Conservation (phyloP, 208 protist species). For the Wallacemonas sp. region DNA sequence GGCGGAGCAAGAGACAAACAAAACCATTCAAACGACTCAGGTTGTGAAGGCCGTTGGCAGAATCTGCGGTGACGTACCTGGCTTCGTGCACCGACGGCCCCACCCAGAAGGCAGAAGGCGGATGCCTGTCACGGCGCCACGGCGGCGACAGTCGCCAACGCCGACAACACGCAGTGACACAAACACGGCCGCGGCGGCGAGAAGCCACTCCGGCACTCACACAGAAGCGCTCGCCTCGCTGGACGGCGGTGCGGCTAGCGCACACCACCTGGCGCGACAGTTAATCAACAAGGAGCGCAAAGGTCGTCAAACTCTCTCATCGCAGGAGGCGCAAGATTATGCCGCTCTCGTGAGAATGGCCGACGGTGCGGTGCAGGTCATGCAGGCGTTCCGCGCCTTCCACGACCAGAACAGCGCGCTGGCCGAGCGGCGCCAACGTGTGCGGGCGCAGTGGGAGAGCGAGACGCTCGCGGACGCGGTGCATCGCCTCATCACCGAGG, state of each 20-base stretch:
- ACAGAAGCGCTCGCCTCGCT: neutral
- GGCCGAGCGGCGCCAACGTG: neutral
- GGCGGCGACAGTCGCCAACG: too few relatives aligned
- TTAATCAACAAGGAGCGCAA: conserved; percentile 9
- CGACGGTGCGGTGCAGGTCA: neutral
- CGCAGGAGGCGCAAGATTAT: conserved; percentile 11
- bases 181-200: neutral
- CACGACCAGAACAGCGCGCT: neutral
- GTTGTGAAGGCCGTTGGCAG: too few relatives aligned
- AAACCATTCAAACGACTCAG: too few relatives aligned
- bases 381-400: neutral
- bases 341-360: neutral
- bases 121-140: too few relatives aligned
- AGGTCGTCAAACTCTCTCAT: neutral
- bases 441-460: conserved; percentile 11
- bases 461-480: conserved; percentile 18
- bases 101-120: too few relatives aligned
- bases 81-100: too few relatives aligned
- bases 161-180: too few relatives aligned
- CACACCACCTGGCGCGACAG: neutral
- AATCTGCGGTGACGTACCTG: too few relatives aligned
- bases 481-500: conserved; percentile 6
- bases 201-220: neutral
- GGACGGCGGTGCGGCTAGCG: too few relatives aligned
- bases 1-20: too few relatives aligned